These are phyloP conservation scores for Yamadazyma conglobata DNA, from an alignment of 1,139 yeast species.

Conservation along the genomic window DNA sequence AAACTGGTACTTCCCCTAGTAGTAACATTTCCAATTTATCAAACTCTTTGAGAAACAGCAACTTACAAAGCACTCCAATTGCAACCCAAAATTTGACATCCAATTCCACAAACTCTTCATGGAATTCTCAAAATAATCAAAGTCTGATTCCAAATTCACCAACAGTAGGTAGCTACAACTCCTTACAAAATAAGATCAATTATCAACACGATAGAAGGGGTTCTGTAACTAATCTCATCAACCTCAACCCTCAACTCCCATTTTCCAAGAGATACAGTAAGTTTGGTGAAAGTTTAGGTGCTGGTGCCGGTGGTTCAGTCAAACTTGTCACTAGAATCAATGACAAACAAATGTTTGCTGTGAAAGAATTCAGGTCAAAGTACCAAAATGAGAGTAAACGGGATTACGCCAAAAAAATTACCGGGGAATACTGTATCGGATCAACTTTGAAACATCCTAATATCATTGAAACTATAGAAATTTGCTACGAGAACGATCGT, in stretches of 20 bases:
- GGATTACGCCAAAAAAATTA: slow-evolving; percentile 89
- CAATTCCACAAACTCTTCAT: slow-evolving; percentile 28
- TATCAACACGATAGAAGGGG: slow-evolving; percentile 37
- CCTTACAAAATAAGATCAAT: slow-evolving; percentile 29
- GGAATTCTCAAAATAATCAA: slow-evolving; percentile 35
- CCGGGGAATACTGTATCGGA: slow-evolving; percentile 95
- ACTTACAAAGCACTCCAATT: slow-evolving; percentile 18
- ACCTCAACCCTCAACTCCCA: slow-evolving; percentile 40
- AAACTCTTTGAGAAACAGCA: slow-evolving; percentile 31
- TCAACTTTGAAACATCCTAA: slow-evolving; percentile 87
- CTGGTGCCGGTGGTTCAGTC: slow-evolving; percentile 96
- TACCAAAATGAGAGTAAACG: slow-evolving; percentile 73
- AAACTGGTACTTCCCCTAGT: slow-evolving; percentile 32
- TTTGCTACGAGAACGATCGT: slow-evolving; percentile 83
- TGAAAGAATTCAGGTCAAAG: slow-evolving; percentile 82
- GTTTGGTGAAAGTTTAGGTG: slow-evolving; percentile 84
- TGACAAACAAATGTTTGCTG: slow-evolving; percentile 80
- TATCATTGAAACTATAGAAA: slow-evolving; percentile 86
- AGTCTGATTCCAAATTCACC: slow-evolving; percentile 13
- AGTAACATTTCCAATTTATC: slow-evolving; percentile 39
- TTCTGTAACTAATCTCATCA: slow-evolving; percentile 30
- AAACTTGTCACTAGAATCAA: slow-evolving; percentile 64
- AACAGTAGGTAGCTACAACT: slow-evolving; percentile 18
- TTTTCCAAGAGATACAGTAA: slow-evolving; percentile 76
- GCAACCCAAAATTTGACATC: slow-evolving; percentile 18